Evolutionary conservation across 2,329 filamentous ascomycete species (phyloP), one percentile per base, ranked within the genome.

Genomic region (Penicillium sp.): DNA sequence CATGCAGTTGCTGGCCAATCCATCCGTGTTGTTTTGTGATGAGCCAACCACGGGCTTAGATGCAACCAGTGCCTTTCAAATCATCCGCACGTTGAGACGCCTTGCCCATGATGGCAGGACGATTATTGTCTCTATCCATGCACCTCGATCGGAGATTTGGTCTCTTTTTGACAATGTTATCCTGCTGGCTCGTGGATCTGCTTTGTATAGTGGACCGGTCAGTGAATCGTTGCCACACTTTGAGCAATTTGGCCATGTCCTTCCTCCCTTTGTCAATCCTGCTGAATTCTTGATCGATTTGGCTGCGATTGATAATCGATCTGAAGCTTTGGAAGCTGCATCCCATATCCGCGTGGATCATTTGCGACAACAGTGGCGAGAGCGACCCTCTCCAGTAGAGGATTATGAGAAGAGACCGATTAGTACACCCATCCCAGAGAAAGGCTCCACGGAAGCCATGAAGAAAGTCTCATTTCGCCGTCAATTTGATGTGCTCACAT

Each of bases 61-160:
- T 62, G 82, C 84, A 0, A 85, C 82, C 1, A 86, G 80, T 54
- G 84, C 84, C 0, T 85, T 79, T 50, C 83, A 87, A 48, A 73
- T 89, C 0, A 71, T 88, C 0, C 71, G 78, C 20, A 87, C 82
- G 0, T 62, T 88, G 6, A 85, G 86, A 54, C 69, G 66, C 6
- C 68, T 89, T 2, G 80, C 83, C 0, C 69, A 69, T 23, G 82
- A 82, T 55, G 83, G 82, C 0, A 69, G 83, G 15, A 88, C 82
- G 0, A 71, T 88, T 37, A 75, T 88, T 10, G 80, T 80, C 0
- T 86, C 82, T 0, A 84, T 89, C 23, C 84, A 89, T 56, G 82
- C 86, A 45, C 84, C 84, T 13, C 73, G 84, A 13, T 86, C 82
- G 0, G 84, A 88, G 57, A 88, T 89, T 10, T 89, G 84, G 83